A percentile compares a stretch with the other conserved stretches of the same genome.
These are phyloP conservation scores for Fusarium chaquense DNA, from an alignment of 2,329 filamentous ascomycete genomes.

Conservation along the genomic window DNA sequence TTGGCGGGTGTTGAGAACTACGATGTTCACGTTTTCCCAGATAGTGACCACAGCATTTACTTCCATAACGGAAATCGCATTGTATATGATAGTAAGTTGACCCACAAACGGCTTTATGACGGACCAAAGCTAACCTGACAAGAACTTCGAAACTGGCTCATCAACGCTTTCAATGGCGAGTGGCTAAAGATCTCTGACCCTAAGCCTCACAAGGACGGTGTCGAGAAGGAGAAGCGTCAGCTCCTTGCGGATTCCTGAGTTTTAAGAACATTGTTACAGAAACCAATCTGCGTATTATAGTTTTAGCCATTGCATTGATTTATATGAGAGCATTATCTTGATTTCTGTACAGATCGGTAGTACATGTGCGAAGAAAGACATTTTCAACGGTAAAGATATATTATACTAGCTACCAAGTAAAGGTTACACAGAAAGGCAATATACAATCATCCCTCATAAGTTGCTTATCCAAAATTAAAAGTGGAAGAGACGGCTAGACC, in stretches of 20 bases:
- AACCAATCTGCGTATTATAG: too few relatives aligned
- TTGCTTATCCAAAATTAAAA: constrained; percentile 4
- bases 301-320: neutral
- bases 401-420: constrained; percentile 7
- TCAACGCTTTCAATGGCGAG: constrained; percentile 98
- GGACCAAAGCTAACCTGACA: constrained; percentile 7
- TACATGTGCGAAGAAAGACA: neutral
- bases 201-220: constrained; percentile 57
- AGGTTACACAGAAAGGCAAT: constrained; percentile 1
- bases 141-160: constrained; percentile 89
- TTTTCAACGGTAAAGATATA: neutral
- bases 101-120: accelerated
- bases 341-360: neutral
- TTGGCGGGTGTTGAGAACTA: constrained; percentile 88
- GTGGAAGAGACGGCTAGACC: constrained; percentile 30
- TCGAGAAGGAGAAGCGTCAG: constrained; percentile 41
- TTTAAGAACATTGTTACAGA: neutral
- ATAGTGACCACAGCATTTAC: constrained; percentile 93
- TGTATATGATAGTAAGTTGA: constrained; percentile 87
- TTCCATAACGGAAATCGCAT: constrained; percentile 94
- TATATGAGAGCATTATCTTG: neutral
- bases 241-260: neutral
- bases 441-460: constrained; percentile 8
- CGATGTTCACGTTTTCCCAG: constrained; percentile 95
- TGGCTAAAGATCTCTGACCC: constrained; percentile 75